These are phyloP conservation scores for Cucurbita maxima DNA, from an alignment of 306 rosid genomes.

Conservation along the genomic window DNA sequence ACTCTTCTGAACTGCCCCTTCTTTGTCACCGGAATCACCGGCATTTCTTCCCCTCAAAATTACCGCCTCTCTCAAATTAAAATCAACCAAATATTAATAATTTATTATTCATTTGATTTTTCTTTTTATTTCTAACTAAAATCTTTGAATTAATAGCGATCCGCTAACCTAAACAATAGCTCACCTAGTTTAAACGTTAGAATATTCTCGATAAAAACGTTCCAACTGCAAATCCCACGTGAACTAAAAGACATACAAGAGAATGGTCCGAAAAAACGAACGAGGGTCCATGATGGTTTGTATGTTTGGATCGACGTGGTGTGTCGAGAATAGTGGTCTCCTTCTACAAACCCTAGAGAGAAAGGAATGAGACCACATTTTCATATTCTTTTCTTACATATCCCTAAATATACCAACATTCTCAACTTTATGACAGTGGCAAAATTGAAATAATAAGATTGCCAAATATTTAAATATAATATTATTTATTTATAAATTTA, in stretches of 20 bases:
- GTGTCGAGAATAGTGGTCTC: background rate
- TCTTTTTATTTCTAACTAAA: no score
- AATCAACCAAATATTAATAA: no score
- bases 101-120: no score
- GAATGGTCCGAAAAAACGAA: background rate
- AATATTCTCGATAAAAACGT: no score
- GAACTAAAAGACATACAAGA: background rate
- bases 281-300: background rate
- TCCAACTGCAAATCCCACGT: no score
- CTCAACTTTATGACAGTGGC: background rate
- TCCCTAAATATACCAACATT: background rate
- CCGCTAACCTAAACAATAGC: background rate
- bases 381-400: background rate
- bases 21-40: background rate
- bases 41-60: constrained; percentile 7
- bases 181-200: no score
- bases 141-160: no score
- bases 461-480: no score
- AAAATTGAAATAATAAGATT: background rate
- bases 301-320: background rate
- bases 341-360: background rate
- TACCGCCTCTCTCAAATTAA: background rate
- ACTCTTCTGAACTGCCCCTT: background rate
- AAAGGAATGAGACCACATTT: constrained; percentile 3
- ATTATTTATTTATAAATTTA: no score